phyloP scores from a whole-genome alignment of 805 yeast species.

The Myxozyma nipponensis region DNA sequence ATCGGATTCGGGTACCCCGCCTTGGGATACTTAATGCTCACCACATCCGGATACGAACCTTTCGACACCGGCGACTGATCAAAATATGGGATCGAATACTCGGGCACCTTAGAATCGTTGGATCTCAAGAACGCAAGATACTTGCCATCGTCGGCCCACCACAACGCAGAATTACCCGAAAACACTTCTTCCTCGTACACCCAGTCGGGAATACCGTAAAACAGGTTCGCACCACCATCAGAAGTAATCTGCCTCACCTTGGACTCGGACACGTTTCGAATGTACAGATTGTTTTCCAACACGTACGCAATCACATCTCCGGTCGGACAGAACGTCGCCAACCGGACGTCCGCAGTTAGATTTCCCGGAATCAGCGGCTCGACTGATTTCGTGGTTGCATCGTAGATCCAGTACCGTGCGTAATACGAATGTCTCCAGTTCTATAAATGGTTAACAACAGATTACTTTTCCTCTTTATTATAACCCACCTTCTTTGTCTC shows the following conservation, averaged over 20 bases:
- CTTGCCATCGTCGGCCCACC: constrained; percentile 85
- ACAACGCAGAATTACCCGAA: constrained; percentile 62
- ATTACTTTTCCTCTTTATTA: neutral
- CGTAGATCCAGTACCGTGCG: constrained; percentile 60
- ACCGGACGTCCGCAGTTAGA: constrained; percentile 40
- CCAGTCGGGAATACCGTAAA: constrained; percentile 93
- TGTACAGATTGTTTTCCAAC: constrained; percentile 62
- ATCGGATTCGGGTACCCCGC: constrained; percentile 75
- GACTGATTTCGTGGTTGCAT: constrained; percentile 41
- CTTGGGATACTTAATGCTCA: constrained; percentile 72
- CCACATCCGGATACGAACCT: constrained; percentile 57
- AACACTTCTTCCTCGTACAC: constrained; percentile 89
- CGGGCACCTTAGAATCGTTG: constrained; percentile 71
- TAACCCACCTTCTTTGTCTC: constrained; percentile 37
- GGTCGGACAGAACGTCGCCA: constrained; percentile 72
- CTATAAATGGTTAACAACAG: neutral
- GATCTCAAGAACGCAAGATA: constrained; percentile 60
- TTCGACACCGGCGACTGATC: constrained; percentile 48
- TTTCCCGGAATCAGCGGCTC: constrained; percentile 34
- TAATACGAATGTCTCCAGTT: constrained; percentile 70
- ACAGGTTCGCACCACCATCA: constrained; percentile 64
- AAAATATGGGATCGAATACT: constrained; percentile 70
- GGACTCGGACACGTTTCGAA: constrained; percentile 44
- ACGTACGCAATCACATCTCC: constrained; percentile 66
- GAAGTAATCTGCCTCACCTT: constrained; percentile 50